Evolutionary conservation across 192 early-diverging fungal genomes (phyloP), one percentile per base, ranked within the genome.

Genomic region (Neocallimastix lanati): DNA sequence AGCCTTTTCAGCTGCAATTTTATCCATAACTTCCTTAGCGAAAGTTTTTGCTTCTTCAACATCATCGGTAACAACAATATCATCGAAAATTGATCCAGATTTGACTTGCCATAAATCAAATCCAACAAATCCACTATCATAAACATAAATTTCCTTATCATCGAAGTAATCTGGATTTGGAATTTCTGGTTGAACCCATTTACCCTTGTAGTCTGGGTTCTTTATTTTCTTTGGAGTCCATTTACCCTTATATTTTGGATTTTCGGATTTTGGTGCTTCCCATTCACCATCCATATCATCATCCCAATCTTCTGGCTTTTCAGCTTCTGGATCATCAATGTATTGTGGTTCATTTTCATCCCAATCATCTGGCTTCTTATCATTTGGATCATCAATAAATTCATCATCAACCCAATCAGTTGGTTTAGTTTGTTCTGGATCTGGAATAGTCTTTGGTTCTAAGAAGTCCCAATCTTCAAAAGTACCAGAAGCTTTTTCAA

Each of bases 301-400:
- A 76, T 87, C 83, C 83, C 95, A 98, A 83, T 96, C 94, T 79
- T 93, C 94, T 37, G 96, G 95, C 86, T 94, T 93, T 77, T 82
- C 83, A 77, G 93, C 94, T 2, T 93, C 88, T 76, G 94, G 89
- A 81, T 98, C 95, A 37, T 92, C 81, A 82, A 98, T 93, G 50
- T 88, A 90, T 80, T 91, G 91, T 18, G 94, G 95, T 27, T 87
- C 88, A 28, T 28, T 4, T 80, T 91, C 89, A 76, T 93, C 93
- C 85, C 88, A 94, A 80, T 86, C 88, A 18, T 79, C 87, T 76
- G 94, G 93, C 89, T 93, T 94, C 83, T 83, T 83, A 82, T 92
- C 92, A 25, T 87, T 86, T 3, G 89, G 90, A 80, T 96, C 94
- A 38, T 85, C 88, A 79, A 96, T 94, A 81, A 84, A 86, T 28